phyloP scores from a whole-genome alignment of 2,329 filamentous ascomycete genomes.

The Trichoderma sp. region DNA sequence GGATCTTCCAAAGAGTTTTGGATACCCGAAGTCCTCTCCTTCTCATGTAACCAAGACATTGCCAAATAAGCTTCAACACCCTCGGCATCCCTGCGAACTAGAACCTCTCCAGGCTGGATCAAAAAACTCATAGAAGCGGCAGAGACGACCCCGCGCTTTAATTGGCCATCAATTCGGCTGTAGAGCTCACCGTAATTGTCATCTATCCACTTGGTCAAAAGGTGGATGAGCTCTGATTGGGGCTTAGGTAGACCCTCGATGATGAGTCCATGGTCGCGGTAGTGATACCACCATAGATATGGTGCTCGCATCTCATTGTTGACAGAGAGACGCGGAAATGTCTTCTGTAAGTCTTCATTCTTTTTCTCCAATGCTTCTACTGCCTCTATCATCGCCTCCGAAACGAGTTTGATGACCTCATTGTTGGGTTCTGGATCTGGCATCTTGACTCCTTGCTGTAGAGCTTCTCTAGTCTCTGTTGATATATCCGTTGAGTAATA shows the following conservation, averaged over 20 bases:
- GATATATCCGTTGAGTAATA: neutral
- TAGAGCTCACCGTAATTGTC: neutral
- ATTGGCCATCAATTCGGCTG: neutral
- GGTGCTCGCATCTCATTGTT: neutral
- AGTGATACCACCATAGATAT: neutral
- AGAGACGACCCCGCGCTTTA: neutral
- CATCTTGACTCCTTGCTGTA: neutral
- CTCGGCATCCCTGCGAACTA: neutral
- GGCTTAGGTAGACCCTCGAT: neutral
- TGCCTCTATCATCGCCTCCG: neutral
- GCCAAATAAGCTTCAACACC: neutral
- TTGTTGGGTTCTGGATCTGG: neutral
- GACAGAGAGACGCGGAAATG: neutral
- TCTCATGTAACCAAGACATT: neutral
- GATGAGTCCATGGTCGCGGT: neutral
- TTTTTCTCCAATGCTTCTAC: neutral
- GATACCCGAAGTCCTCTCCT: accelerated
- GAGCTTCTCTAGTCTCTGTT: neutral
- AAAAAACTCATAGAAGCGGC: neutral
- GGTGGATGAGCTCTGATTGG: neutral
- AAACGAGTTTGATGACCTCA: neutral
- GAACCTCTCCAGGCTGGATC: neutral
- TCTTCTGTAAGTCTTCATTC: neutral
- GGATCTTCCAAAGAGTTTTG: neutral
- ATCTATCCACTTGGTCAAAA: neutral